Conservation (phyloP, 2,329 filamentous ascomycete genomes). For the Plenodomus biglobosus region DNA sequence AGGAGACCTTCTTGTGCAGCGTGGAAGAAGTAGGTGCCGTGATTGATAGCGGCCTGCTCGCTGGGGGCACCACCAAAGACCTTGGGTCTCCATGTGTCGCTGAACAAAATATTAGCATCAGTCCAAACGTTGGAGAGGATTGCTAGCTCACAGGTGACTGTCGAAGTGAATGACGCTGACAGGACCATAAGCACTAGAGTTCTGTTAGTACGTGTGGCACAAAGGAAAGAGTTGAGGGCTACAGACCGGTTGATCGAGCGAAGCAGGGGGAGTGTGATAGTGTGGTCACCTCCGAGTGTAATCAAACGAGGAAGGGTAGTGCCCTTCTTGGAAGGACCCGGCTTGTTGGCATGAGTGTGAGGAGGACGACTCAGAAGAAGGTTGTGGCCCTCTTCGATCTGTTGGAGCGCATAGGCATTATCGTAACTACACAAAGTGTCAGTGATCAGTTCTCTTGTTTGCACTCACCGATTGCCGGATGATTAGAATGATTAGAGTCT, state of each 20-base stretch:
- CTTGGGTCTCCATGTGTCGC: conserved; percentile 72
- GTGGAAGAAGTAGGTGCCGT: conserved; percentile 88
- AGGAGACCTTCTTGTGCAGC: conserved; percentile 76
- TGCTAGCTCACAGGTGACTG: conserved; percentile 55
- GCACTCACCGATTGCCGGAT: background rate
- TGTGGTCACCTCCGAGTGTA: conserved; percentile 67
- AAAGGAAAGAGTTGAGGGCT: background rate
- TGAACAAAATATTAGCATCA: conserved; percentile 9
- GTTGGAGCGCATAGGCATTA: conserved; percentile 76
- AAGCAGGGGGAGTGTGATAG: conserved; percentile 60
- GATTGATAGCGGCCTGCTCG: conserved; percentile 75
- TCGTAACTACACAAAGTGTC: conserved; percentile 62
- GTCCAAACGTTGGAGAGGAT: conserved; percentile 12
- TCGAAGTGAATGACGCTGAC: conserved; percentile 67
- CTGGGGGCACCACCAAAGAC: conserved; percentile 82
- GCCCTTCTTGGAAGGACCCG: conserved; percentile 69
- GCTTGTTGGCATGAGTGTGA: conserved; percentile 65
- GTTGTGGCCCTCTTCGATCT: conserved; percentile 85
- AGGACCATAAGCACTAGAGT: conserved; percentile 61
- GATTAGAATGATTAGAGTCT: conserved; percentile 26
- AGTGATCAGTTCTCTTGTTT: background rate
- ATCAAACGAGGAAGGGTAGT: conserved; percentile 80
- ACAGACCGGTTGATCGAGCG: conserved; percentile 57
- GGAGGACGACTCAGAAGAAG: conserved; percentile 71
- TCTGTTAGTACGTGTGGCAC: background rate